Conservation (phyloP, 306 rosid genomes). For the Castanea mollissima region DNA sequence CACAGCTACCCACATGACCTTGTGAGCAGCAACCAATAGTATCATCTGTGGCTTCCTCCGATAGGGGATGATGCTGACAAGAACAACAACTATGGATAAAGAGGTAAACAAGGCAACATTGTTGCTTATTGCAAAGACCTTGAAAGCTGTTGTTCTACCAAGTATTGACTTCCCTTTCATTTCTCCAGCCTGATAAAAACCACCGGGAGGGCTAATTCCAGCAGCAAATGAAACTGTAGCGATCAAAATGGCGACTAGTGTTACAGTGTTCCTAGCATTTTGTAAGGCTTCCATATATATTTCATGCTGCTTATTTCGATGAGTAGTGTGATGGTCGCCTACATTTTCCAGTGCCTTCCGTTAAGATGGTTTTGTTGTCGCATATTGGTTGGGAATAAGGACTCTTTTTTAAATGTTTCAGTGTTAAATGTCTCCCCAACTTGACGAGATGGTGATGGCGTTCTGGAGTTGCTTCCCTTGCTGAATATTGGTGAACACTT, state of each 20-base stretch:
- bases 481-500: slow-evolving; percentile 25
- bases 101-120: slow-evolving; percentile 56
- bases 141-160: slow-evolving; percentile 45
- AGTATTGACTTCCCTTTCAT: slow-evolving; percentile 42
- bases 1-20: slow-evolving; percentile 66
- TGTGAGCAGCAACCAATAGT: slow-evolving; percentile 52
- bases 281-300: slow-evolving; percentile 59
- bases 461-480: slow-evolving; percentile 24
- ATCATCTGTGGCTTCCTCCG: slow-evolving; percentile 40
- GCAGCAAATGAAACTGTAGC: slow-evolving; percentile 68
- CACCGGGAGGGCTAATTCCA: slow-evolving; percentile 63
- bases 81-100: slow-evolving; percentile 53
- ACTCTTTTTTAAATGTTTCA: slow-evolving; percentile 21
- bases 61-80: slow-evolving; percentile 73
- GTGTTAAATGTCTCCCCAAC: slow-evolving; percentile 21
- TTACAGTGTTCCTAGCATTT: slow-evolving; percentile 67
- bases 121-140: slow-evolving; percentile 60
- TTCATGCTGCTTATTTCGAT: slow-evolving; percentile 23
- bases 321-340: background rate
- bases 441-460: slow-evolving; percentile 30
- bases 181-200: slow-evolving; percentile 46
- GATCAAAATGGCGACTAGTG: slow-evolving; percentile 59
- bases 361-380: slow-evolving; percentile 24
- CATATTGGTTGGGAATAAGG: slow-evolving; percentile 19
- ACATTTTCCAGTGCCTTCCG: slow-evolving; percentile 23